These are phyloP conservation scores for Allium fistulosum DNA, from an alignment of 106 monocot species.

Conservation along the genomic window DNA sequence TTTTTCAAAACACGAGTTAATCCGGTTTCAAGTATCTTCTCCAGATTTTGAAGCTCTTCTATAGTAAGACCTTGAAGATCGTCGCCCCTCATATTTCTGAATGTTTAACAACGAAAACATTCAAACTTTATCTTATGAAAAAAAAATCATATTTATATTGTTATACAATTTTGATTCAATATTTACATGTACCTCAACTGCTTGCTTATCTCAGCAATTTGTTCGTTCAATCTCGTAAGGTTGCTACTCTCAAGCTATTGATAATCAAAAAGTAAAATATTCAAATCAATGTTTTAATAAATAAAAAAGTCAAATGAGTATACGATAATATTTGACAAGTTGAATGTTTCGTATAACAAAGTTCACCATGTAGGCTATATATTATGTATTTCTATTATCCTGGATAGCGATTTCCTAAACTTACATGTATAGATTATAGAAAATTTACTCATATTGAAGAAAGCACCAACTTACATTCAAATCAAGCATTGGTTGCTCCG, in stretches of 20 bases:
- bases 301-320: no score
- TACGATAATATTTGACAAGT: background rate
- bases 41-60: slow-evolving; percentile 50
- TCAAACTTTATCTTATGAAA: background rate
- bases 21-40: slow-evolving; percentile 53
- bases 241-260: slow-evolving; percentile 34
- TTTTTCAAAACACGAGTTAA: slow-evolving; percentile 29
- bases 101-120: background rate
- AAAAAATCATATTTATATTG: no score
- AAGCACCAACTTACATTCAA: slow-evolving; percentile 37
- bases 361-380: background rate
- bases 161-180: background rate
- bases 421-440: background rate
- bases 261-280: background rate
- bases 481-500: slow-evolving; percentile 42
- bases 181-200: slow-evolving; percentile 33
- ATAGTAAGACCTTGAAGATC: slow-evolving; percentile 50
- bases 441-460: background rate
- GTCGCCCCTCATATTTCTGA: slow-evolving; percentile 68
- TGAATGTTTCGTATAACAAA: background rate
- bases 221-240: slow-evolving; percentile 30
- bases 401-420: background rate
- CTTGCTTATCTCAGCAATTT: slow-evolving; percentile 35
- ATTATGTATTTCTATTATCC: background rate
- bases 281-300: background rate